Percentiles rank a stretch among this genome's conserved stretches.
These are phyloP conservation scores for Elsinoe perseae DNA, from an alignment of 2,329 filamentous ascomycete genomes.

Conservation along the genomic window DNA sequence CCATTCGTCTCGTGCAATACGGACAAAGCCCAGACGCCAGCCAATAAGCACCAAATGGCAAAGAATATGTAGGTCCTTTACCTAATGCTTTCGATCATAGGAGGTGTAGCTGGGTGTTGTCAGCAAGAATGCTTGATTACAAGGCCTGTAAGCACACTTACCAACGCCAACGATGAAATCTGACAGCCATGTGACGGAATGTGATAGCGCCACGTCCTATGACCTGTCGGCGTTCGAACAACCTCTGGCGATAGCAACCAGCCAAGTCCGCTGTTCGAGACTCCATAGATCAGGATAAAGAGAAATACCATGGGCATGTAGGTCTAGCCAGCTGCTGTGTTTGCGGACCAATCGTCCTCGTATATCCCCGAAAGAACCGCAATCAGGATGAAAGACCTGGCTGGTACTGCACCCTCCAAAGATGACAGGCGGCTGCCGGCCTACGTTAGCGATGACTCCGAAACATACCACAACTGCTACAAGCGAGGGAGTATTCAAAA, in stretches of 20 bases:
- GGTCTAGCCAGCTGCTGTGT: constrained; percentile 21
- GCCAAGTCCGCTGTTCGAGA: constrained; percentile 30
- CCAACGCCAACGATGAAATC: constrained; percentile 21
- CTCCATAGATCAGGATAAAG: constrained; percentile 21
- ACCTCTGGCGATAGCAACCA: constrained; percentile 30
- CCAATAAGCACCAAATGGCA: constrained; percentile 45
- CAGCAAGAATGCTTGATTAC: neutral
- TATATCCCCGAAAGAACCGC: constrained; percentile 23
- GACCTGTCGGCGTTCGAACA: constrained; percentile 10
- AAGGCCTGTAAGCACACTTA: neutral
- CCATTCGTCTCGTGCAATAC: constrained; percentile 54
- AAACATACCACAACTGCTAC: constrained; percentile 57
- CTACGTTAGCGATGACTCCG: constrained; percentile 57
- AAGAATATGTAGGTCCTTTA: constrained; percentile 57
- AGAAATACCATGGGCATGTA: constrained; percentile 17
- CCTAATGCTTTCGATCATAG: constrained; percentile 41
- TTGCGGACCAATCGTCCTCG: constrained; percentile 22
- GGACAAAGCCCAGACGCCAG: constrained; percentile 45
- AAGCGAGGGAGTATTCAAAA: constrained; percentile 62
- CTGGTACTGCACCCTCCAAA: constrained; percentile 28
- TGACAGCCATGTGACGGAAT: constrained; percentile 11
- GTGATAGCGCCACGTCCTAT: constrained; percentile 15
- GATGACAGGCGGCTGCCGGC: constrained; percentile 50
- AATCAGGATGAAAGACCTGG: constrained; percentile 28
- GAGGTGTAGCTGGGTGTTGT: constrained; percentile 21